phyloP scores from a whole-genome alignment of 495 filamentous ascomycete genomes.

The Tuber magnatum region DNA sequence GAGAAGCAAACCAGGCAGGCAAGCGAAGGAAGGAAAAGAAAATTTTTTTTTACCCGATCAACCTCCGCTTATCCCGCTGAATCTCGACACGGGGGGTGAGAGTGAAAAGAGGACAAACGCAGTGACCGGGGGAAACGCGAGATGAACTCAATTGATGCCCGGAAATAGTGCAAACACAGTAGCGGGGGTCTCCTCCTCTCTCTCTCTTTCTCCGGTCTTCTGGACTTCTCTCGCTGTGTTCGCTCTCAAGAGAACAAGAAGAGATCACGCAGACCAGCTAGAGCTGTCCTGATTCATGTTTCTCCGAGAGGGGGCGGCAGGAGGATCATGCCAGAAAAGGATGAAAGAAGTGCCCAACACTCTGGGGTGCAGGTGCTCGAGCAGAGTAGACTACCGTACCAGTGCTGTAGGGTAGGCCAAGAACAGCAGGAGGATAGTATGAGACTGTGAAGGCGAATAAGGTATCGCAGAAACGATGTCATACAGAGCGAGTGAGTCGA shows the following conservation, averaged over 20 bases:
- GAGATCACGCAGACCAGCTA: not conserved
- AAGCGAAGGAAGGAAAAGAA: not conserved
- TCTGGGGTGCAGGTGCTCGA: not conserved
- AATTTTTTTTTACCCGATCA: not conserved
- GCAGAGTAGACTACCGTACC: not conserved
- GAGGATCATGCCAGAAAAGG: no score
- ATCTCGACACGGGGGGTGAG: not conserved
- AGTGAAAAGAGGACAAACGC: not conserved
- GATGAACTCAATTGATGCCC: not conserved
- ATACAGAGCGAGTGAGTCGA: not conserved
- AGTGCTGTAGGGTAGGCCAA: not conserved
- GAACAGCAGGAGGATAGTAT: not conserved
- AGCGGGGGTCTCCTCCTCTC: not conserved
- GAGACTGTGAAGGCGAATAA: no score
- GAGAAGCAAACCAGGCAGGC: not conserved
- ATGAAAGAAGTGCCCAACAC: not conserved
- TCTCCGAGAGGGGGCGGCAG: not conserved
- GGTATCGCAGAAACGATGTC: not conserved
- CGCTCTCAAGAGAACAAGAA: not conserved
- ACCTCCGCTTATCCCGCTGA: not conserved
- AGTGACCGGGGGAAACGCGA: not conserved
- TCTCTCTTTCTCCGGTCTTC: not conserved
- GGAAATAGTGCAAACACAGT: not conserved
- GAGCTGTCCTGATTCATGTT: not conserved
- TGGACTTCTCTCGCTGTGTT: not conserved